Evolutionary conservation across 441 rosid species (phyloP).

Genomic region (Pelargonium cotyledonis): DNA sequence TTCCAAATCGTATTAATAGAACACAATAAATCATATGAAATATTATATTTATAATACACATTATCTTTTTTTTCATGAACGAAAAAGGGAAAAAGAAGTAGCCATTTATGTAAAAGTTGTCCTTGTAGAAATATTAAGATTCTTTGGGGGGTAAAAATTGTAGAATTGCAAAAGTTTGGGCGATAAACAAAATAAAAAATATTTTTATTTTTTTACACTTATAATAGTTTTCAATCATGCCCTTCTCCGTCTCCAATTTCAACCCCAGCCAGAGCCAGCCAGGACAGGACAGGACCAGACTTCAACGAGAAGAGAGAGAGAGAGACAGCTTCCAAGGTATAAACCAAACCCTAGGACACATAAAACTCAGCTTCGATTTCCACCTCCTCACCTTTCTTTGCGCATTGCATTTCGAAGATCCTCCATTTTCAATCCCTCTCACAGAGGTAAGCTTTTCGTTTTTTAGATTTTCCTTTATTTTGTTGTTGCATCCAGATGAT

Average conservation of each 20-base stretch:
- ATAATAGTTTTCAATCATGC: constrained; percentile 16
- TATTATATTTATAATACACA: no score
- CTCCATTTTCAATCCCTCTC: constrained; percentile 24
- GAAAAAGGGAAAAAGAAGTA: no score
- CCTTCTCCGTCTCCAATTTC: constrained; percentile 10
- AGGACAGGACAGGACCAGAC: neutral
- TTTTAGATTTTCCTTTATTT: neutral
- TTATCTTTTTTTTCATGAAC: no score
- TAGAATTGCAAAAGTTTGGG: neutral
- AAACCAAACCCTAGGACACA: constrained; percentile 20
- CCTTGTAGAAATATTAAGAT: no score
- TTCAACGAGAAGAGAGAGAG: neutral
- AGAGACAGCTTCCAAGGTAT: neutral
- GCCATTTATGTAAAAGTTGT: no score
- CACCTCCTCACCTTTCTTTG: constrained; percentile 5
- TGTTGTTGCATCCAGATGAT: neutral
- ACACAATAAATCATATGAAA: no score
- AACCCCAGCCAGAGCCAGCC: constrained; percentile 16
- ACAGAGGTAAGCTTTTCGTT: constrained; percentile 15
- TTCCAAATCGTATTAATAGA: no score
- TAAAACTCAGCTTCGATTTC: constrained; percentile 14
- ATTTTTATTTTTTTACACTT: neutral
- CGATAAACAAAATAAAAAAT: neutral
- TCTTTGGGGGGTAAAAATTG: neutral
- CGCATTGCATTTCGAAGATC: constrained; percentile 41